Conservation (phyloP, 2,329 filamentous ascomycete species). For the Colletotrichum salicis region DNA sequence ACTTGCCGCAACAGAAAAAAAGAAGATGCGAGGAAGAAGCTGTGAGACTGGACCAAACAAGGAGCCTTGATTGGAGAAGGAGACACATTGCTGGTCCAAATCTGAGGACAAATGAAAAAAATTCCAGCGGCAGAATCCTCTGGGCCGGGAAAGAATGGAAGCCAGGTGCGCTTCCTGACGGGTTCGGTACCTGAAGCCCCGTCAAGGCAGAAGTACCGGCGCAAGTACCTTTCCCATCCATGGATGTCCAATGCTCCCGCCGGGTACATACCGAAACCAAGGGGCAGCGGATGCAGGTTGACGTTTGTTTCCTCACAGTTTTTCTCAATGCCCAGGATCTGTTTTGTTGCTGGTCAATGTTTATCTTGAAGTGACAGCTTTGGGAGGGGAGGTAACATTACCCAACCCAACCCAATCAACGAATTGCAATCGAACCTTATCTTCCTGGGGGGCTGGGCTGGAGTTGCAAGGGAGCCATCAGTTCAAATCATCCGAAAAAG, state of each 20-base stretch:
- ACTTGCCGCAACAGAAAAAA: background rate
- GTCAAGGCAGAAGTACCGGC: background rate
- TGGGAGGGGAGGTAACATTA: background rate
- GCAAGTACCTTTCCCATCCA: background rate
- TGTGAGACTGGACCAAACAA: background rate
- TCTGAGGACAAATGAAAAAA: background rate
- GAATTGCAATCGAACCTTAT: background rate
- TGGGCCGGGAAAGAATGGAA: background rate
- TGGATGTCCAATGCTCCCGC: background rate
- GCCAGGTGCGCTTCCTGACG: background rate
- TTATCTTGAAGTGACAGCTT: background rate
- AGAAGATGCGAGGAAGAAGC: background rate
- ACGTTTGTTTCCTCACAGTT: constrained; percentile 25
- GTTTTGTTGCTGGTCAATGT: background rate
- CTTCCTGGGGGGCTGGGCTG: background rate
- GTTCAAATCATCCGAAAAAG: background rate
- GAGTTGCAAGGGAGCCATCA: background rate
- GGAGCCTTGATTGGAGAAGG: constrained; percentile 14
- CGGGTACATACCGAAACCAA: background rate
- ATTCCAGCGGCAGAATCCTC: constrained; percentile 24
- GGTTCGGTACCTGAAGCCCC: constrained; percentile 14
- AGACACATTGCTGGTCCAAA: constrained; percentile 13
- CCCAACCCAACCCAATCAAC: constrained; percentile 3
- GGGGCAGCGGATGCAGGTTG: constrained; percentile 3
- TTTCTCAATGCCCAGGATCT: background rate